Base-by-base conservation (phyloP, 1,139 yeast species). In the Ogataea hybrid region DNA sequence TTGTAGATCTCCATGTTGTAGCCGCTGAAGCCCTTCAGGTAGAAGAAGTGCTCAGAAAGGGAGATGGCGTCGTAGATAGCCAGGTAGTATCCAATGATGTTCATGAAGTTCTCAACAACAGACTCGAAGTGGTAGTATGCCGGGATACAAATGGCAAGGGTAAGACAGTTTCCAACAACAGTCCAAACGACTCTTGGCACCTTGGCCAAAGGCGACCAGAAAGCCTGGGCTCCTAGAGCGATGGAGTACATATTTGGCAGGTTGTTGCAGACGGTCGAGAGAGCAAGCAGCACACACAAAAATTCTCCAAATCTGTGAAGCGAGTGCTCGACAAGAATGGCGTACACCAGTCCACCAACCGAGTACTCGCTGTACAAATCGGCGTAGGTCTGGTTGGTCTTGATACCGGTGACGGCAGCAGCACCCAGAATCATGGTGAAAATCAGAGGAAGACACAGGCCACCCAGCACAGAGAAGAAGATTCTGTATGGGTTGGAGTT, bases 181-280 rank as follows among this genome's bases (percentile, higher is more conserved):
- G 95, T 82, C 96, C 96, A 89, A 38, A 81, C 59, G 39, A 82
- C 74, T 70, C 96, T 79, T 55, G 96, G 97, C 44, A 89, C 71
- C 58, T 71, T 75, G 39, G 79, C 69, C 57, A 88, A 75, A 48
- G 76, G 77, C 37, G 84, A 75, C 86, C 90, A 84, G 54, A 85
- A 70, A 22, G 95, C 79, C 69, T 88, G 96, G 18, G 89, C 88
- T 51, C 90, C 81, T 54, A 89, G 71, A 23, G 87, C 90, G 58
- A 87, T 77, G 15, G 96, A 86, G 71, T 89, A 89, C 83, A 88
- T 81, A 71, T 88, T 89, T 61, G 96, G 96, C 61, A 88, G 77
- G 68, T 88, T 88, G 73, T 88, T 88, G 54, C 96, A 85, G 44
- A 89, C 80, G 36, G 95, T 86, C 27, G 95, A 85, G 52, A 89